Percentiles rank a stretch among this genome's conserved stretches.
Conservation (phyloP, 2,329 filamentous ascomycete genomes). For the Aureobasidium pullulans region DNA sequence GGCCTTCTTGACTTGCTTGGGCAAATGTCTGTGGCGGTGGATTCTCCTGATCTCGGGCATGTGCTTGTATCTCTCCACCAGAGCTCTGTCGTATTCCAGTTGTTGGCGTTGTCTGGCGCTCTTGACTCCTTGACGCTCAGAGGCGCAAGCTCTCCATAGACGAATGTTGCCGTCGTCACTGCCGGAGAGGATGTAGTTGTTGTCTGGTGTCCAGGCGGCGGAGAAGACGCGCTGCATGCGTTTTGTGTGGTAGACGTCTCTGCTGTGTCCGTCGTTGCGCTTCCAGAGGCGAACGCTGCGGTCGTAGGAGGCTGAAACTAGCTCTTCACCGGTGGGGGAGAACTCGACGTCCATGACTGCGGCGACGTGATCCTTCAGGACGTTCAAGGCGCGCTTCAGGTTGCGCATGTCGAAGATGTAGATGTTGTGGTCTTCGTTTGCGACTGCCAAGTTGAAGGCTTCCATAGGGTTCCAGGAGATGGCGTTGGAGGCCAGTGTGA, state of each 20-base stretch:
- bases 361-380: conserved; percentile 80
- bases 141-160: conserved; percentile 84
- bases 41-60: conserved; percentile 96
- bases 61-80: conserved; percentile 78
- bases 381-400: conserved; percentile 78
- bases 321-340: conserved; percentile 85
- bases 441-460: conserved; percentile 88
- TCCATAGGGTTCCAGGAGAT: conserved; percentile 96
- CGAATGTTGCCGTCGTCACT: conserved; percentile 90
- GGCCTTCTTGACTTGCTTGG: conserved; percentile 92
- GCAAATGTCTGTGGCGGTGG: conserved; percentile 81
- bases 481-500: conserved; percentile 76
- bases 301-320: conserved; percentile 84
- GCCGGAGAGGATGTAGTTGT: conserved; percentile 80
- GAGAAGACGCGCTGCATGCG: conserved; percentile 94
- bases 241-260: conserved; percentile 95
- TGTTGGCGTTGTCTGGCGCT: conserved; percentile 77
- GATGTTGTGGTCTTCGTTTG: conserved; percentile 89
- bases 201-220: conserved; percentile 77
- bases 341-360: conserved; percentile 97
- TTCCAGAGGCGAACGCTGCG: conserved; percentile 82
- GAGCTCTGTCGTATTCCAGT: conserved; percentile 81
- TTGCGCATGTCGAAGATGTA: conserved; percentile 94
- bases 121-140: conserved; percentile 75
- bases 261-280: conserved; percentile 69